Evolutionary conservation across 371 early-diverging fungal genomes (phyloP).

Genomic region (Lichtheimia corymbifera): DNA sequence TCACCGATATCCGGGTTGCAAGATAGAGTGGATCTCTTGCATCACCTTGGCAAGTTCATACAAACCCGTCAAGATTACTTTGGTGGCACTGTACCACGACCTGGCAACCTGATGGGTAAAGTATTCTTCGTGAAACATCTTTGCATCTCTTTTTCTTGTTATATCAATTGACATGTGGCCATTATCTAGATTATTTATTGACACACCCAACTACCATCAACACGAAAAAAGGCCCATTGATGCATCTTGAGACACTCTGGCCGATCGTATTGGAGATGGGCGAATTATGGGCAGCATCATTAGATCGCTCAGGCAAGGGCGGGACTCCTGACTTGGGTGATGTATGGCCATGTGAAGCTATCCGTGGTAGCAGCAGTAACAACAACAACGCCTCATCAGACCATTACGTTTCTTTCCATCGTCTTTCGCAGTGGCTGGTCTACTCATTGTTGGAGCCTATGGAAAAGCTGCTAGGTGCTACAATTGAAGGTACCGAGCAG

Average conservation of each 20-base stretch:
- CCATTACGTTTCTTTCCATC: conserved; percentile 81
- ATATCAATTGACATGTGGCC: neutral
- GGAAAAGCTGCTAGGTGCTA: conserved; percentile 60
- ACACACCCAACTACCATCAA: conserved; percentile 47
- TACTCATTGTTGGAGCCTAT: conserved; percentile 90
- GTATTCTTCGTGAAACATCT: neutral
- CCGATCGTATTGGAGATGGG: conserved; percentile 68
- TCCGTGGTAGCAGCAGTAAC: conserved; percentile 7
- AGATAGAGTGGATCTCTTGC: conserved; percentile 73
- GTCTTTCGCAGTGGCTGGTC: conserved; percentile 92
- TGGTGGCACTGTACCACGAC: conserved; percentile 59
- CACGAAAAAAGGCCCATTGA: conserved; percentile 50
- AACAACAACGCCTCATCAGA: conserved; percentile 22
- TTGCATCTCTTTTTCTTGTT: neutral
- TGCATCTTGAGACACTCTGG: conserved; percentile 78
- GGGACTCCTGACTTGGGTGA: conserved; percentile 71
- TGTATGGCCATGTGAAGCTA: conserved; percentile 79
- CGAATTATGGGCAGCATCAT: conserved; percentile 40
- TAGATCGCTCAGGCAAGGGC: conserved; percentile 58
- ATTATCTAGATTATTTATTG: conserved; percentile 39
- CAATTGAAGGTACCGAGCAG: conserved; percentile 64
- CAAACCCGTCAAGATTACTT: conserved; percentile 49
- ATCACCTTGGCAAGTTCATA: conserved; percentile 63
- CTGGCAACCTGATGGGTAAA: conserved; percentile 84
- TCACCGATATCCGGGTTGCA: conserved; percentile 74